phyloP scores from a whole-genome alignment of 768 basidiomycete species.

The Tylopilus rubrobrunneus region DNA sequence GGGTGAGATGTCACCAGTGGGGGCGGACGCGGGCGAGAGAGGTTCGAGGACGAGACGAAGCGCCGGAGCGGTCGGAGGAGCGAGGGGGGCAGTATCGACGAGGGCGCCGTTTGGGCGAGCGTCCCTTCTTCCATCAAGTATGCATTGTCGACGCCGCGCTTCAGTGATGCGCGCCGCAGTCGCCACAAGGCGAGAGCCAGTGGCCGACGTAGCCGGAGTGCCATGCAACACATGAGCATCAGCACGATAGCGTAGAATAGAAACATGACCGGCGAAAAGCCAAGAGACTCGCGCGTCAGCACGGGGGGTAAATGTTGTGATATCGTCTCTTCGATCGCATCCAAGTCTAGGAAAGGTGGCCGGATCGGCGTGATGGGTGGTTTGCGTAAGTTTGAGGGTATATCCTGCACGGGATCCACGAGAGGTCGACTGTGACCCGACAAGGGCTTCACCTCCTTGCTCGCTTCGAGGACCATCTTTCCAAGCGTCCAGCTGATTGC shows the following conservation, averaged over 20 bases:
- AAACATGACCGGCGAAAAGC: slow-evolving; percentile 67
- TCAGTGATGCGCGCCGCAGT: slow-evolving; percentile 41
- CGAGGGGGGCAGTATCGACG: slow-evolving; percentile 22
- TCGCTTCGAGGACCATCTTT: slow-evolving; percentile 98
- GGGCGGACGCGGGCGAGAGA: slow-evolving; percentile 21
- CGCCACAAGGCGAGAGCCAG: slow-evolving; percentile 43
- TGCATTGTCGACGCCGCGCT: slow-evolving; percentile 22
- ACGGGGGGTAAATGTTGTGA: slow-evolving; percentile 64
- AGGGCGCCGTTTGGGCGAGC: slow-evolving; percentile 6
- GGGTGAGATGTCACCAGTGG: slow-evolving; percentile 15
- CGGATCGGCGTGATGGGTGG: slow-evolving; percentile 59
- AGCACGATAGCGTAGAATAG: slow-evolving; percentile 50
- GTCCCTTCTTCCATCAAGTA: slow-evolving; percentile 50
- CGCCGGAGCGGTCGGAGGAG: slow-evolving; percentile 29
- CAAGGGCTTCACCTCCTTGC: slow-evolving; percentile 68
- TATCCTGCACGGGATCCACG: slow-evolving; percentile 70
- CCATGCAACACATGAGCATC: slow-evolving; percentile 39
- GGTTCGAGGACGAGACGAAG: slow-evolving; percentile 17
- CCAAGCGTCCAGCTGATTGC: slow-evolving; percentile 98
- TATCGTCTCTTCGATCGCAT: slow-evolving; percentile 58
- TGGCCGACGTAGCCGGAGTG: slow-evolving; percentile 56
- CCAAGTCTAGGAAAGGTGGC: slow-evolving; percentile 56
- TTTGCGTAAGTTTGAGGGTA: slow-evolving; percentile 46
- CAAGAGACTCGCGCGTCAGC: slow-evolving; percentile 60
- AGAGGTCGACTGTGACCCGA: slow-evolving; percentile 49